Base-by-base conservation (phyloP, 2,329 filamentous ascomycete genomes). In the Fusarium zealandicum region DNA sequence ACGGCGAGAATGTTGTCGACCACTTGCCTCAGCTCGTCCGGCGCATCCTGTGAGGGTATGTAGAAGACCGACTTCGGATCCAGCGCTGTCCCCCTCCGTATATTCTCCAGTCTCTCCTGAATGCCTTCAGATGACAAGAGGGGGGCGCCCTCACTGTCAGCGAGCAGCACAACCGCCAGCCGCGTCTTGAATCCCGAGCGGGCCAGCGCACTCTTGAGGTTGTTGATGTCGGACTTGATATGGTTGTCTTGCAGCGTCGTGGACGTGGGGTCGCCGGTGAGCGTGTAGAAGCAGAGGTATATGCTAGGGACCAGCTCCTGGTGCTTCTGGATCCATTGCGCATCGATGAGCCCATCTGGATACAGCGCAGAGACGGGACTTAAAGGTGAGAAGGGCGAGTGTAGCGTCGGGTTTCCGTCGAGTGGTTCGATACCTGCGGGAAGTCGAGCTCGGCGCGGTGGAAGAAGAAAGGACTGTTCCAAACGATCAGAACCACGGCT, bases 311-410 rank as follows among this genome's bases (percentile, higher is more conserved):
- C 82, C 14, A 92, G 79, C 44, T 89, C 80, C 69, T 96, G 93
- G 71, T 98, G 93, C 72, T 98, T 99, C 54, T 85, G 84, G 48
- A 96, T 80, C 93, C 93, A 99, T 56, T 84, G 76, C 16, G 88
- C 82, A 55, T 92, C 86, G 71, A 97, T 86, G 53, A 97, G 78
- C 5, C 93, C 95, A 75, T 98, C 95, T 7, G 93, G 93, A 70
- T 95, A 98, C 3, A 96, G 82, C 3, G 86, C 80, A 7, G 93
- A 96, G 7, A 82, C 83, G 4, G 93, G 92, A 32, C 90, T 95
- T 25, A 98, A 80, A 1, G 93, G 95, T 3, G 95, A 98, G 63
- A 96, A 86, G 2, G 93, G 91, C 11, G 95, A 98, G 73, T 98
- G 93, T 5, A 96, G 77, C n/a, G 86, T 78, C 54, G 81, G 76